Evolutionary conservation across 345 rosid genomes (phyloP).

Genomic region (Brassica cretica): DNA sequence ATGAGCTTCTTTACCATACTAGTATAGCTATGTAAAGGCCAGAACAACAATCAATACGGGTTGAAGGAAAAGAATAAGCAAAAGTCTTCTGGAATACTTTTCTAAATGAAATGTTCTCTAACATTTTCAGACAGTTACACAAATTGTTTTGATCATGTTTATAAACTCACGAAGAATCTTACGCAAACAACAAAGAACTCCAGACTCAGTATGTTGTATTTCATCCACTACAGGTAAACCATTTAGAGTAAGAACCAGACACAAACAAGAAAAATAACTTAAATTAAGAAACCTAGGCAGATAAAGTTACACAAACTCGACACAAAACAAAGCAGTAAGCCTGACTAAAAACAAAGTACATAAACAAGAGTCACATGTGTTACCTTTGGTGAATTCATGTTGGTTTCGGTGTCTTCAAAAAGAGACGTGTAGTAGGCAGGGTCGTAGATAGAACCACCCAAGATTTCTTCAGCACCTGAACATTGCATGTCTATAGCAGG

Average conservation of each 20-base stretch:
- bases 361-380: slow-evolving; percentile 6
- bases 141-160: too few species aligned
- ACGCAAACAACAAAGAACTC: too few species aligned
- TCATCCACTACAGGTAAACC: neutral
- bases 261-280: neutral
- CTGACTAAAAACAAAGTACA: neutral
- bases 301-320: neutral
- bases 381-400: slow-evolving; percentile 30
- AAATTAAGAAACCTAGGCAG: neutral
- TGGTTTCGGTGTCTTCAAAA: slow-evolving; percentile 49
- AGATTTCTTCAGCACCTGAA: slow-evolving; percentile 54
- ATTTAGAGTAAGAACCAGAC: neutral
- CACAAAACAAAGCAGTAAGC: neutral
- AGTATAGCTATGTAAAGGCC: slow-evolving; percentile 44
- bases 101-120: too few species aligned
- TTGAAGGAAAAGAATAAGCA: neutral
- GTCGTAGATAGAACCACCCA: slow-evolving; percentile 78
- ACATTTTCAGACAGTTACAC: too few species aligned
- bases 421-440: slow-evolving; percentile 79
- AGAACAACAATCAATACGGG: neutral
- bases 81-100: too few species aligned
- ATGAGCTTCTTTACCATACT: slow-evolving; percentile 77
- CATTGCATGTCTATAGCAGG: slow-evolving; percentile 50
- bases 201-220: neutral
- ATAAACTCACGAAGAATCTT: too few species aligned